Base-by-base conservation (phyloP, 768 basidiomycete species). In the Lactarius quietus region DNA sequence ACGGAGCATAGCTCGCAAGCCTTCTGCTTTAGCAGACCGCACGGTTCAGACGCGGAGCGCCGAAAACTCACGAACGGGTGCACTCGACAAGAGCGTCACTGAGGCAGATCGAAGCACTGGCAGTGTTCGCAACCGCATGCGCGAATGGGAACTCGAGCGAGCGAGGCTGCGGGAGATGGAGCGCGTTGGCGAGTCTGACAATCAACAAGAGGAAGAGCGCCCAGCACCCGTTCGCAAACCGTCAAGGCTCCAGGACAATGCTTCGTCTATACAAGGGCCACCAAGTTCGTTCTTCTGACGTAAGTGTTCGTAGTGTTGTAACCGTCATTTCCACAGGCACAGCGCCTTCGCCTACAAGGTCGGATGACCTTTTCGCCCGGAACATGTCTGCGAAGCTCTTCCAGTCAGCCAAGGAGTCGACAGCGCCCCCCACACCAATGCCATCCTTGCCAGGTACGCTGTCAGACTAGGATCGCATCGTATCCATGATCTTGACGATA, bases 81-180 rank as follows among this genome's bases (percentile, higher is more conserved):
- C 48, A 10, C 23, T 52, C 3, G 56, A 75, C 67, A 75, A 73
- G 66, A 74, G 75, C 17, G 68, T 53, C 3, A 45, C 56, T 48
- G 67, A 68, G 31, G 70, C 72, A 45, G 66, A 59, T 57, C 64
- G n/a, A 31, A 69, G 70, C 39, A 59, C 48, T 5, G 72, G 65
- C 14, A 69, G 70, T 61, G 80, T 81, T 20, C 82, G 81, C 63
- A 83, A 89, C 64, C 80, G 90, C 14, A 86, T 91, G 69, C 80
- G 80, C 68, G 89, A 90, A 69, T 92, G 90, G 89, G 89, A 92
- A 72, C 78, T 85, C 48, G 89, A 90, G 74, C 81, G 83, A 39
- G 81, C 86, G 74, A 78, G 88, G 65, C 74, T 90, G 72, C 80
- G 89, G 69, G 88, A 90, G 79, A 86, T 89, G 80, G 82, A 81